Base-by-base conservation (phyloP, 2,329 filamentous ascomycete species). In the Paecilomyces formosus region DNA sequence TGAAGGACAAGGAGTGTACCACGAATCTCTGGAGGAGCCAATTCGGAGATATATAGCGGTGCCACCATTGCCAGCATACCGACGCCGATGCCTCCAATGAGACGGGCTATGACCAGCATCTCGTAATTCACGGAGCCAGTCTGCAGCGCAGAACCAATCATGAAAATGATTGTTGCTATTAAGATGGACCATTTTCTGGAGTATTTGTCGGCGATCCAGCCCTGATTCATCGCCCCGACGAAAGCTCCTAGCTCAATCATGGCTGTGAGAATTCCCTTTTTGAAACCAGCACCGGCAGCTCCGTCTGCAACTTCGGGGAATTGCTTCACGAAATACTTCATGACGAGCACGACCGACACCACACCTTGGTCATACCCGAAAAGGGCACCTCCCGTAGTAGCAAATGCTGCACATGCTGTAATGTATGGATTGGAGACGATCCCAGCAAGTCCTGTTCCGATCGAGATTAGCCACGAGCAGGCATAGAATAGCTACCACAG, bases 361-460 rank as follows among this genome's bases (percentile, higher is more conserved):
- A 82, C 80, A 63, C 80, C 80, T 66, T 82, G 79, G 66, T 82
- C 80, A 67, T 82, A 82, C 45, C 80, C 81, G 65, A 82, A 82
- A 39, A 82, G 67, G 63, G 82, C 82, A 28, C 82, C 81, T 24
- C 81, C 80, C 66, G 82, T 70, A 58, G 78, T 79, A 49, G 80
- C 78, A 63, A 80, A 79, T 4, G 71, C 69, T 9, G 78, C 78
- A 58, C 77, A 80, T 28, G 77, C 67, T 24, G 74, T 72, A 53
- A 79, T 77, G 67, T 78, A 80, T 53, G 66, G 66, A 54, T 74
- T 77, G 12, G 68, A 66, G 59, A 79, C 75, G 28, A 79, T 64
- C 3, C 78, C 77, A 21, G 61, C 64, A 61, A 79, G 72, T 0
- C 78, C 70, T 66, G 65, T 26, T 64, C 11, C 1, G 33, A 39